Evolutionary conservation across 202 grass and related monocot genomes (phyloP).

Genomic region (Schoenoplectus tabernaemontani): DNA sequence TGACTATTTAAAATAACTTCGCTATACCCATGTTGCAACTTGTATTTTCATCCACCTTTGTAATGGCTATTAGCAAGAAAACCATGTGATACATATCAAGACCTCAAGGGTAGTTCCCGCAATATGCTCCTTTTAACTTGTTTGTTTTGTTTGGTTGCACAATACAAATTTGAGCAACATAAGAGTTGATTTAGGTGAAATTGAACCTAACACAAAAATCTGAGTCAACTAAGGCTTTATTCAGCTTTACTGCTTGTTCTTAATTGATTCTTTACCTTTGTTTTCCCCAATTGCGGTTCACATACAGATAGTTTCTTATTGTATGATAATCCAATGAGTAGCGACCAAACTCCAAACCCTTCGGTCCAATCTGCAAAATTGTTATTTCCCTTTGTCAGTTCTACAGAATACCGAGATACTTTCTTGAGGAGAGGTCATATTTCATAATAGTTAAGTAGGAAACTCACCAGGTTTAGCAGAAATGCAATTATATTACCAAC

Average conservation of each 20-base stretch:
- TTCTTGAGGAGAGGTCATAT: not conserved
- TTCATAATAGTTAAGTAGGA: not conserved
- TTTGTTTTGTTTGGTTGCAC: not conserved
- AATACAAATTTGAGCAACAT: not conserved
- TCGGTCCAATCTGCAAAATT: constrained; percentile 68
- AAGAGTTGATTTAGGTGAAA: not conserved
- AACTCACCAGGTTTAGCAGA: constrained; percentile 64
- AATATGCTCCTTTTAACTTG: not conserved
- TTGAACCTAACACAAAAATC: not conserved
- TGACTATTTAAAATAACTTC: not conserved
- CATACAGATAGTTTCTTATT: constrained; percentile 80
- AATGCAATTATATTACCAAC: constrained; percentile 80
- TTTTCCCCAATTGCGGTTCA: constrained; percentile 64
- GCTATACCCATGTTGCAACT: not conserved
- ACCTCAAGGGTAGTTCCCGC: not conserved
- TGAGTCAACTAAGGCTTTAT: not conserved
- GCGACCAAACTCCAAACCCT: constrained; percentile 82
- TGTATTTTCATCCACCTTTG: not conserved
- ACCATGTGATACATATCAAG: not conserved
- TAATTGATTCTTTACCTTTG: constrained; percentile 35
- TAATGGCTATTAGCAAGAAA: not conserved
- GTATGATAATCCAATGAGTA: constrained; percentile 96
- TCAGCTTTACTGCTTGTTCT: not conserved
- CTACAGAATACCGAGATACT: not conserved
- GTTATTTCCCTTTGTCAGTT: constrained; percentile 6